phyloP scores from a whole-genome alignment of 805 yeast species.

The Zygosaccharomyces siamensis region DNA sequence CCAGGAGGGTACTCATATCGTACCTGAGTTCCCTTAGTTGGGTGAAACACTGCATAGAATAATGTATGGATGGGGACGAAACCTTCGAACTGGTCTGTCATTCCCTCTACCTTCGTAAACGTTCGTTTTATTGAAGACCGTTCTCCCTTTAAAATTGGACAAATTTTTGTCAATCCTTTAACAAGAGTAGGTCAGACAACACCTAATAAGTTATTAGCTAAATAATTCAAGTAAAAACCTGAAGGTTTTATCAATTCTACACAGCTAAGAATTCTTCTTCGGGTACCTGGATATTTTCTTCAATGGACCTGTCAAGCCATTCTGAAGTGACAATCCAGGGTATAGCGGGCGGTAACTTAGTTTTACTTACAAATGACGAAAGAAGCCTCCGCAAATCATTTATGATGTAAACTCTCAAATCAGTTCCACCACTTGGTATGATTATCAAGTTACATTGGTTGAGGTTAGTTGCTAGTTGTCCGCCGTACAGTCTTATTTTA shows the following conservation, averaged over 20 bases:
- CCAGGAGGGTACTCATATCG: constrained; percentile 86
- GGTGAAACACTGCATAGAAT: constrained; percentile 90
- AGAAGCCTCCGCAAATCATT: constrained; percentile 5
- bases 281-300: constrained; percentile 29
- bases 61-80: constrained; percentile 85
- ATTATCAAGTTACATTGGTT: constrained; percentile 40
- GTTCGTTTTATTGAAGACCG: neutral
- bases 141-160: neutral
- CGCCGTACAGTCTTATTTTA: constrained; percentile 43
- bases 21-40: constrained; percentile 91
- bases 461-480: constrained; percentile 32
- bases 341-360: constrained; percentile 18
- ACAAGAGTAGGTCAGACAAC: neutral
- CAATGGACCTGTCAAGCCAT: constrained; percentile 39
- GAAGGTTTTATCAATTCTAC: neutral
- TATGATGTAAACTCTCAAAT: neutral
- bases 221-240: neutral
- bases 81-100: constrained; percentile 44
- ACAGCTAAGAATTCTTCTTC: constrained; percentile 30
- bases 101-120: constrained; percentile 1
- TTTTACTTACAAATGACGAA: neutral
- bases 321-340: constrained; percentile 34
- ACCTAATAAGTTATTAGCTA: neutral
- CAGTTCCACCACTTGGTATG: constrained; percentile 22
- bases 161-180: neutral